These are phyloP conservation scores for Purshia tridentata DNA, from an alignment of 306 rosid species.

Conservation along the genomic window DNA sequence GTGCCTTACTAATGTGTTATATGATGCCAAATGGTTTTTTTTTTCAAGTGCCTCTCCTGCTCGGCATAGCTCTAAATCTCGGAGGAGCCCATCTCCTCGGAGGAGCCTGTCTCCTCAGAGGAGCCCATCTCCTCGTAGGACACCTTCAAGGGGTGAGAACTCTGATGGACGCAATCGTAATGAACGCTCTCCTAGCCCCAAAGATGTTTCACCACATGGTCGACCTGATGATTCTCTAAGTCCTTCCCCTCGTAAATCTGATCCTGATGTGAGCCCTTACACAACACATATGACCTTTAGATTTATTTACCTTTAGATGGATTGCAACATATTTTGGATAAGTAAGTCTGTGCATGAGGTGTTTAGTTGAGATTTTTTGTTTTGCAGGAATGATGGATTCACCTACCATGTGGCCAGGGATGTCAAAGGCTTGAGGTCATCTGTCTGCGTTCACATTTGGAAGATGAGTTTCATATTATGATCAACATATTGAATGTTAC, in stretches of 20 bases:
- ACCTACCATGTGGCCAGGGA: constrained; percentile 7
- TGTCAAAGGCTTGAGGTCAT: constrained; percentile 8
- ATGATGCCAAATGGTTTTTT: constrained; percentile 26
- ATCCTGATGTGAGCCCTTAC: constrained; percentile 52
- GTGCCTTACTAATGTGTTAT: constrained; percentile 17
- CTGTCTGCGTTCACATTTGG: constrained; percentile 19
- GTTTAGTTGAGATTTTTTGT: constrained; percentile 16
- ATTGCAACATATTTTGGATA: background rate
- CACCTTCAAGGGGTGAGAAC: constrained; percentile 41
- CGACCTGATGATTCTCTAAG: constrained; percentile 52
- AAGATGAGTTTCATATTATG: constrained; percentile 24
- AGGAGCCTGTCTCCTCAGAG: constrained; percentile 32
- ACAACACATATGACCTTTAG: background rate
- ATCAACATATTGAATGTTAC: constrained; percentile 35
- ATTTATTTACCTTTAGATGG: background rate
- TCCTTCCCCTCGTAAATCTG: constrained; percentile 52
- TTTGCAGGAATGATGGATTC: constrained; percentile 45
- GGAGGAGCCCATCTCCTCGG: constrained; percentile 10
- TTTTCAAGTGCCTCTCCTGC: constrained; percentile 46
- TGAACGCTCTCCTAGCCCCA: constrained; percentile 39
- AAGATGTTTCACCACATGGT: constrained; percentile 41
- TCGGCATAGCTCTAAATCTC: constrained; percentile 35
- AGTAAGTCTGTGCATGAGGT: background rate
- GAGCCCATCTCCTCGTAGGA: constrained; percentile 41
- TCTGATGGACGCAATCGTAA: constrained; percentile 34